Evolutionary conservation across 148 eudicot species (phyloP), one percentile per base, ranked within the genome.

Genomic region (Arbutus unedo): DNA sequence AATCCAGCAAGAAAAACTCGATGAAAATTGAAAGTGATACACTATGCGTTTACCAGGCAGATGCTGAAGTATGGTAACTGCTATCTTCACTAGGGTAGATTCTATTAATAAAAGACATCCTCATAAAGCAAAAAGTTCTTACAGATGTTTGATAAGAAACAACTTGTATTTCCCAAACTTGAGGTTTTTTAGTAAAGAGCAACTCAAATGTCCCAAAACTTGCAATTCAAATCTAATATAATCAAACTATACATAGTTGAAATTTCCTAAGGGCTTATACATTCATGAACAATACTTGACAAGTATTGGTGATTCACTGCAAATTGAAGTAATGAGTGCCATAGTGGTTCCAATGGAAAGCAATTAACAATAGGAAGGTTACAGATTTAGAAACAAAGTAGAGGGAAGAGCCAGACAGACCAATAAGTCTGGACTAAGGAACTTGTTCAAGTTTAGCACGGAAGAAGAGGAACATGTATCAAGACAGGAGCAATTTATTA

Each of bases 401-500:
- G 49, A 25, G 3, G 43, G 82, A 66, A 67, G 59, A 67, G 25
- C 41, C 57, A 23, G 13, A 41, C 45, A 57, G 8, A 15, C 14
- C 51, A 21, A 43, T 51, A 13, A 38, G 19, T 38, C 41, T 60
- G 14, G 68, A 62, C 68, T 62, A 3, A 8, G 48, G 23, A 25
- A 80, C 45, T 54, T 25, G 48, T n/a, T 21, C n/a, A 68, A 41
- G 8, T 15, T 18, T 13, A 60, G 15, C 6, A 55, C 47, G 2
- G 18, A n/a, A 55, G 21, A 55, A 71, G 73, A 68, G 47, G 38
- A 48, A 55, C 25, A 47, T 1, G 23, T 23, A 6, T 44, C 5
- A 25, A 11, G 47, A 57, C 49, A 71, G 70, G 71, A 79, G 9
- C 72, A 73, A 81, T 64, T 64, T 10, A 56, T 14, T 10, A 71